Evolutionary conservation across 352 stramenopile genomes (phyloP), one percentile per base, ranked within the genome.

Genomic region (Pythium angustatum): DNA sequence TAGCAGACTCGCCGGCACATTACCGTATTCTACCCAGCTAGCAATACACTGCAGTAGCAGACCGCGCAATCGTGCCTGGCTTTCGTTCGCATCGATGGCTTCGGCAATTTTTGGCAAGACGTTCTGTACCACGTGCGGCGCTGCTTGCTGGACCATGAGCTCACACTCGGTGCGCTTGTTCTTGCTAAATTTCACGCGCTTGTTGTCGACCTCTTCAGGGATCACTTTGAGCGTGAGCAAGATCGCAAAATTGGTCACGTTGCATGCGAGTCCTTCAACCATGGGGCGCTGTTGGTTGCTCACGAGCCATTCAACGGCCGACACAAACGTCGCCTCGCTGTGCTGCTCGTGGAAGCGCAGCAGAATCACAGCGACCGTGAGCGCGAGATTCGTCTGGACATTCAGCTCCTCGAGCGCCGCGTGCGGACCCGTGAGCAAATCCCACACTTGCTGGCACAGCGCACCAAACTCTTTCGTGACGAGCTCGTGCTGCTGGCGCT

Each of bases 141-240:
- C 78, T 1, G 79, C 85, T 41, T 87, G 69, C n/a, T 88, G 77
- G 34, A 93, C 76, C 72, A 93, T 75, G 30, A 77, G 61, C 52
- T 93, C 75, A 40, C 81, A 93, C 54, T 87, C 71, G 15, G 49
- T 72, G 12, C 85, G 83, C 51, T 85, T 88, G 8, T 69, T 53
- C 68, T 91, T 91, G 55, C 74, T 72, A 49, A 92, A 91, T 50
- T 91, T 92, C 43, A 93, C 81, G 41, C 83, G 85, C 56, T 85
- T 85, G 58, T 91, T 92, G 30, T 87, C 69, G 1, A 92, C 81
- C 66, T 93, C 85, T 55, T 93, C 85, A 0, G 85, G 83, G 48
- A 93, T 83, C 41, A 90, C 71, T 45, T 93, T 91, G 28, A 93
- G 58, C 47, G 80, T 88, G 12, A 92, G 62, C 31, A 93, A 59